These are phyloP conservation scores for Saccharomyces pastorianus DNA, from an alignment of 1,139 yeast species.

Conservation along the genomic window DNA sequence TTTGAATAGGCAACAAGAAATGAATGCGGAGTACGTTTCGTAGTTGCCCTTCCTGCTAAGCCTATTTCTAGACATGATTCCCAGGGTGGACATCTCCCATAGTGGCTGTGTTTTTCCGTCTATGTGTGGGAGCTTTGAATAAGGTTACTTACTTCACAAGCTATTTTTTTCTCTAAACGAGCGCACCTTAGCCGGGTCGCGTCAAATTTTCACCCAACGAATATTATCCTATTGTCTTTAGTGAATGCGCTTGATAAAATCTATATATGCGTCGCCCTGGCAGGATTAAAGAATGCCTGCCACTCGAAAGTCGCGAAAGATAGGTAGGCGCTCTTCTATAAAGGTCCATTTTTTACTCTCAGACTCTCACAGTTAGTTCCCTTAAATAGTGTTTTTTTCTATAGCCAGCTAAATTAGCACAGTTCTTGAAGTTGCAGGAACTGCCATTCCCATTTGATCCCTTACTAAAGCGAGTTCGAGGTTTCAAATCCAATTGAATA, in stretches of 20 bases:
- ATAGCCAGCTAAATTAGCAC: too few species aligned
- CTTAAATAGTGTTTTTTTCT: background rate
- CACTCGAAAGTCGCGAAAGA: background rate
- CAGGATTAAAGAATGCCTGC: background rate
- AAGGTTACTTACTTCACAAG: background rate
- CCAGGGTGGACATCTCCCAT: background rate
- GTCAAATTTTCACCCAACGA: constrained; percentile 1
- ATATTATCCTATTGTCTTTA: background rate
- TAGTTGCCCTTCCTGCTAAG: background rate
- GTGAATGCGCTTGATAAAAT: background rate
- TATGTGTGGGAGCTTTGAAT: background rate
- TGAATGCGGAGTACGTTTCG: background rate
- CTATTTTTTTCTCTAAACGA: background rate
- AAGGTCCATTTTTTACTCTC: background rate
- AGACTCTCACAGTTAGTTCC: background rate
- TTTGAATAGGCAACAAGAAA: background rate
- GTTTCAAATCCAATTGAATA: background rate
- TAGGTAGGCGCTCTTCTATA: too few species aligned
- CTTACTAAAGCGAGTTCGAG: background rate
- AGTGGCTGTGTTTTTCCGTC: background rate
- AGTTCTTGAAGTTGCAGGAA: background rate
- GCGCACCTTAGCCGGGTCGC: background rate
- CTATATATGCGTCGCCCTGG: background rate
- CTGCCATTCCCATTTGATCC: background rate
- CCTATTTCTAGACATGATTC: background rate